These are phyloP conservation scores for Puccinia novopanici DNA, from an alignment of 1,284 basidiomycete genomes.

Conservation along the genomic window DNA sequence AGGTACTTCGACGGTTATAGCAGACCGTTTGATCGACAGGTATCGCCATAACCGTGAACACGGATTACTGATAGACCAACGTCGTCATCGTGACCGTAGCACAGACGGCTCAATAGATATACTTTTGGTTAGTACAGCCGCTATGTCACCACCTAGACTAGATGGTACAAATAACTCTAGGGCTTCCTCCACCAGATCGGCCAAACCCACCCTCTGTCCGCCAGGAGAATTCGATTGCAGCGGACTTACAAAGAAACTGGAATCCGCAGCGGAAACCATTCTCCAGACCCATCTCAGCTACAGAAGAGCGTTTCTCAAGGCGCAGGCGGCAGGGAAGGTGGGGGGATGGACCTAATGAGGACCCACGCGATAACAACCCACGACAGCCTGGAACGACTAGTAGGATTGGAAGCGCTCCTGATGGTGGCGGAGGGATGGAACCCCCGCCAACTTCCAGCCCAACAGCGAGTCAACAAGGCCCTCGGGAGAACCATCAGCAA, in stretches of 20 bases:
- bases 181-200: not conserved
- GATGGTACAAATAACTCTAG: too few species aligned
- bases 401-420: not conserved
- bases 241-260: not conserved
- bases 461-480: too few species aligned
- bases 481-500: too few species aligned
- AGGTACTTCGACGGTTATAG: too few species aligned
- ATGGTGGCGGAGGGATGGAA: not conserved
- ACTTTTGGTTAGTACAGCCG: too few species aligned
- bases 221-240: not conserved
- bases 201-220: not conserved
- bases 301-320: not conserved
- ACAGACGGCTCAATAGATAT: too few species aligned
- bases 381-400: not conserved
- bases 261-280: not conserved
- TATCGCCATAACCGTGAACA: too few species aligned
- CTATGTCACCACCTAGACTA: too few species aligned
- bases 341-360: not conserved
- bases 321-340: not conserved
- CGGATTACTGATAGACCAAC: too few species aligned
- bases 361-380: not conserved
- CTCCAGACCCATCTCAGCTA: not conserved
- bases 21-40: too few species aligned
- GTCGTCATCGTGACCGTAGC: too few species aligned
- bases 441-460: too few species aligned